Evolutionary conservation across 2,329 filamentous ascomycete species (phyloP).

Genomic region (Passalora sequoiae): DNA sequence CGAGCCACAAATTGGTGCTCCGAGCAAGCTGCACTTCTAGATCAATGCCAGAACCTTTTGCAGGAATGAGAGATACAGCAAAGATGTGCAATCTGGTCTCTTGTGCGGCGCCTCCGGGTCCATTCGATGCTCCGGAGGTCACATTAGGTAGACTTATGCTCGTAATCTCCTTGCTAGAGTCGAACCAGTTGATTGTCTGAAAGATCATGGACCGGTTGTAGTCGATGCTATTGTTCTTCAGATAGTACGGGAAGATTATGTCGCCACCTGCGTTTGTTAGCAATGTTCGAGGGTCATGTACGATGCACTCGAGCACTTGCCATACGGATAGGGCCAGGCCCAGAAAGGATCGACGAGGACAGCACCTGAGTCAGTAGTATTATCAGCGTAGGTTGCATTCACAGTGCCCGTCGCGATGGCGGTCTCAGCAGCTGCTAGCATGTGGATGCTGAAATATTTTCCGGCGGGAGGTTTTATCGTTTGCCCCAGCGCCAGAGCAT

Average conservation of each 20-base stretch:
- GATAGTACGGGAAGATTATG: constrained; percentile 37
- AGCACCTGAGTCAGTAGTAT: constrained; percentile 31
- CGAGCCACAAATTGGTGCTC: constrained; percentile 40
- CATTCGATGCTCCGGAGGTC: constrained; percentile 32
- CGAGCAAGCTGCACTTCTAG: constrained; percentile 38
- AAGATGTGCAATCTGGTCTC: constrained; percentile 38
- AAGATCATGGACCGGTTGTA: constrained; percentile 38
- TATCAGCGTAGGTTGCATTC: constrained; percentile 38
- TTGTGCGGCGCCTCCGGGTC: constrained; percentile 28
- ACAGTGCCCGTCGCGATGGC: constrained; percentile 37
- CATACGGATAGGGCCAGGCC: constrained; percentile 40
- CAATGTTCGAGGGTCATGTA: too few species aligned
- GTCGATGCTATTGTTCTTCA: constrained; percentile 35
- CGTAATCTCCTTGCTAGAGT: constrained; percentile 37
- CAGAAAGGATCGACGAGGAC: constrained; percentile 38
- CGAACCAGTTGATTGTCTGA: constrained; percentile 38
- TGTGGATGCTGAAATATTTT: constrained; percentile 37
- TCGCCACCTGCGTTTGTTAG: too few species aligned
- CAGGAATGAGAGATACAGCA: constrained; percentile 34
- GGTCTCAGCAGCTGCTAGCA: constrained; percentile 39
- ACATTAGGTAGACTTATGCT: constrained; percentile 37
- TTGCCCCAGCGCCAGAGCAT: constrained; percentile 37
- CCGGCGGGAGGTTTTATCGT: constrained; percentile 30
- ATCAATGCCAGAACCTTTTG: constrained; percentile 22
- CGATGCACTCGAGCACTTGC: too few species aligned